Percentiles rank a stretch among this genome's conserved stretches.
phyloP scores from a whole-genome alignment of 2,329 filamentous ascomycete genomes.

The Colletotrichum sp. region DNA sequence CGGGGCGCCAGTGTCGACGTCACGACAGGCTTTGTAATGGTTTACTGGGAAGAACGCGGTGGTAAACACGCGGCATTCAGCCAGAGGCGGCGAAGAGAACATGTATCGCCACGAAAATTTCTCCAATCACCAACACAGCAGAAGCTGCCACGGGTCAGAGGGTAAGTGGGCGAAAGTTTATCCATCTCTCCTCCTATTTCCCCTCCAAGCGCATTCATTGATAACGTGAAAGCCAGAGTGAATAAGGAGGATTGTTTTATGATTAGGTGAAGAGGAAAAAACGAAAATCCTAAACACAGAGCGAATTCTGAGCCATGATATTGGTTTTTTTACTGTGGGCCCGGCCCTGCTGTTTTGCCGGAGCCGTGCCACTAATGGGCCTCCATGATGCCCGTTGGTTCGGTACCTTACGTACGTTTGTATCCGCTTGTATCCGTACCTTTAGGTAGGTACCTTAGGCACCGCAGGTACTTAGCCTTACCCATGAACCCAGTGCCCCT shows the following conservation, averaged over 20 bases:
- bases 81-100: neutral
- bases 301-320: conserved; percentile 24
- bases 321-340: neutral
- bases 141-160: conserved; percentile 43
- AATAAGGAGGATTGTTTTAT: conserved; percentile 64
- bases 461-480: too few relatives aligned
- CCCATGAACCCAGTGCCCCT: too few relatives aligned
- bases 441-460: too few relatives aligned
- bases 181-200: conserved; percentile 74
- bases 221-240: conserved; percentile 67
- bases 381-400: too few relatives aligned
- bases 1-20: neutral
- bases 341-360: conserved; percentile 3
- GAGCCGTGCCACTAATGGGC: neutral
- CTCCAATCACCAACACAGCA: conserved; percentile 35
- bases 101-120: conserved; percentile 39
- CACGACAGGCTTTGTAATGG: neutral
- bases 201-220: conserved; percentile 65
- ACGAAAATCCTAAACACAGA: conserved; percentile 2
- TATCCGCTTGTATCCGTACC: neutral
- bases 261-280: conserved; percentile 37
- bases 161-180: conserved; percentile 51
- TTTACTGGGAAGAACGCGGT: neutral
- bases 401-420: neutral
- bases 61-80: neutral